Base-by-base conservation (phyloP, 139 green algal genomes). In the Closterium sp. region DNA sequence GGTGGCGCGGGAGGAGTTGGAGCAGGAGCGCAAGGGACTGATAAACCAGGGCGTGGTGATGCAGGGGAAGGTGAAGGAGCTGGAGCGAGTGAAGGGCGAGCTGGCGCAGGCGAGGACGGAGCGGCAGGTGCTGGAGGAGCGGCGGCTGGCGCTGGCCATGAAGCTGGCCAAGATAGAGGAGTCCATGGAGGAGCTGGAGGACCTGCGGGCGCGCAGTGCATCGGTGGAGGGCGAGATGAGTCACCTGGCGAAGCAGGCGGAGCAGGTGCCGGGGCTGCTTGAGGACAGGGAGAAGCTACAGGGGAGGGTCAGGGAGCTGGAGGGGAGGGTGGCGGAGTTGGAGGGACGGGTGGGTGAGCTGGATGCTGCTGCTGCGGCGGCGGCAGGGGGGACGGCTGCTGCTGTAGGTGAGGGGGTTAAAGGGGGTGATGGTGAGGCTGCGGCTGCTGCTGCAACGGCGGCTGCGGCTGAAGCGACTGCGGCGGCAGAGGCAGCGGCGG, bases 101-200 rank as follows among this genome's bases (percentile, higher is more conserved):
- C 4, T 33, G 32, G 88, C 88, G 1, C 28, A 25, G 34, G 21
- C 88, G 12, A 38, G 83, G 66, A n/a, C 25, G 1, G 88, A 91
- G 36, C 21, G 38, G 64, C 88, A 34, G 88, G n/a, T 33, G 76
- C 88, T 91, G 88, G 76, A 87, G 88, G 88, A 88, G 36, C 23
- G 83, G 55, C 25, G 81, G 81, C 8, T 88, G 33, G 32, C 81
- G 12, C 81, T 86, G n/a, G 81, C 81, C 21, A 33, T 86, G 81
- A 32, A 33, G n/a, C 81, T 86, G 30, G 34, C n/a, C n/a, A 4
- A 36, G 85, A 19, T 55, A 10, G 85, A 88, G 28, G 85, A 43
- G 25, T n/a, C 12, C 16, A 32, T 43, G 33, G 85, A 69, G 32
- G 85, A 88, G 34, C n/a, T 88, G 85, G 85, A 88, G 33, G 85